Base-by-base conservation (phyloP, 306 rosid species). In the Potentilla sterilis region DNA sequence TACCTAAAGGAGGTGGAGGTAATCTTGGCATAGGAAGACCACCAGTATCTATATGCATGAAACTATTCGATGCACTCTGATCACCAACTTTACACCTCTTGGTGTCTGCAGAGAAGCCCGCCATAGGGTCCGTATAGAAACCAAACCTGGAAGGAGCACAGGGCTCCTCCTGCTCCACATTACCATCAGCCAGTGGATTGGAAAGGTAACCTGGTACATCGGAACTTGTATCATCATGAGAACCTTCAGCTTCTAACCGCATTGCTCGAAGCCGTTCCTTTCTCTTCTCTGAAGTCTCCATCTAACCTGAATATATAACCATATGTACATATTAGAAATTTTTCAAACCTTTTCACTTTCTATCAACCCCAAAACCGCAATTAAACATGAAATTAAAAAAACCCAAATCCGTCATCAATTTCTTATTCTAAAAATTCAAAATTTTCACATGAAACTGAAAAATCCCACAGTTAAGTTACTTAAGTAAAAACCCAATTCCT, bases 221-320 rank as follows among this genome's bases (percentile, higher is more conserved):
- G 41, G 83, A 67, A 77, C 79, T 65, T 62, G 77, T 76, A 3
- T 4, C 65, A 46, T 46, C 54, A 43, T 76, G 77, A 54, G 87
- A 75, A 62, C 48, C 82, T 68, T 83, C 87, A 62, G 90, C 84
- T 40, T 78, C 81, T 77, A 69, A 96, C 97, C 97, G 95, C 95
- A 92, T 88, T 80, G 92, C 90, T 89, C 70, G 88, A 40, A 95
- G 67, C 48, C 97, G 81, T 75, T 90, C 93, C 80, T 79, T 92
- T 81, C 98, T 83, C 74, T 89, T 88, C 87, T 90, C 96, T 38
- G 93, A 65, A 89, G 73, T 90, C 97, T 92, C 96, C 97, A 94
- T 92, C 73, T 75, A 81, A 65, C 75, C 88, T 85, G 64, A 69
- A 72, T 14, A 51, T 13, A 2, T 5, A 72, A 18, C 18, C 2